Evolutionary conservation across 1,284 basidiomycete species (phyloP).

Genomic region (Trametes hirsuta): DNA sequence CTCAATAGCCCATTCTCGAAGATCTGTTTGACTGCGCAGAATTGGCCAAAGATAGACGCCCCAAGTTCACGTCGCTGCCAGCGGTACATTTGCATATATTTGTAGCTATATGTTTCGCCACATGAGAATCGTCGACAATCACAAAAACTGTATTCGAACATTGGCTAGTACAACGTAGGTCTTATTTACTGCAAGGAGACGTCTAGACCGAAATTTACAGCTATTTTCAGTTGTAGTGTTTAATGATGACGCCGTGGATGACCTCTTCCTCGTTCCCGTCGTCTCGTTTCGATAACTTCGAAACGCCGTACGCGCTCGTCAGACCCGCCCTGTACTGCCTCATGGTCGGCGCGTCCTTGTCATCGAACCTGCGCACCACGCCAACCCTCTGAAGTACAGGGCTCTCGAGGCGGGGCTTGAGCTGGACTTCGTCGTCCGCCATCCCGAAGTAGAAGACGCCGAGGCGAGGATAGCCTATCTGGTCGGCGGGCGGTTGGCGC

Average conservation of each 20-base stretch:
- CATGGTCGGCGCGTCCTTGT: slow-evolving; percentile 41
- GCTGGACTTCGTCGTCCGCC: slow-evolving; percentile 32
- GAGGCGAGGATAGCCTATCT: slow-evolving; percentile 47
- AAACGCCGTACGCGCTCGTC: slow-evolving; percentile 38
- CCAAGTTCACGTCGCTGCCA: no score
- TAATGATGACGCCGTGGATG: slow-evolving; percentile 50
- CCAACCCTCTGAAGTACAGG: slow-evolving; percentile 42
- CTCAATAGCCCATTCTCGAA: no score
- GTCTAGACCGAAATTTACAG: no score
- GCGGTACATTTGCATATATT: no score
- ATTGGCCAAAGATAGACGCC: no score
- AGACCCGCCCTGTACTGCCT: slow-evolving; percentile 40
- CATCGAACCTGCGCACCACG: slow-evolving; percentile 33
- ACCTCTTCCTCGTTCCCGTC: slow-evolving; percentile 49
- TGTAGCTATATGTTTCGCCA: no score
- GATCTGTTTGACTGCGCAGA: no score
- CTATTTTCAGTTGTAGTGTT: slow-evolving; percentile 47
- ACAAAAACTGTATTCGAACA: no score
- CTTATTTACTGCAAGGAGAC: no score
- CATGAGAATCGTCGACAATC: no score
- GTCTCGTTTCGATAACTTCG: slow-evolving; percentile 34
- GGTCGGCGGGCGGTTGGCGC: slow-evolving; percentile 50
- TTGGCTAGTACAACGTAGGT: no score
- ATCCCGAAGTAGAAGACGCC: slow-evolving; percentile 54
- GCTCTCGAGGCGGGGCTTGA: slow-evolving; percentile 43